A percentile compares a stretch with the other conserved stretches of the same genome.
These are phyloP conservation scores for Xylaria sp. DNA, from an alignment of 2,329 filamentous ascomycete genomes.

Conservation along the genomic window DNA sequence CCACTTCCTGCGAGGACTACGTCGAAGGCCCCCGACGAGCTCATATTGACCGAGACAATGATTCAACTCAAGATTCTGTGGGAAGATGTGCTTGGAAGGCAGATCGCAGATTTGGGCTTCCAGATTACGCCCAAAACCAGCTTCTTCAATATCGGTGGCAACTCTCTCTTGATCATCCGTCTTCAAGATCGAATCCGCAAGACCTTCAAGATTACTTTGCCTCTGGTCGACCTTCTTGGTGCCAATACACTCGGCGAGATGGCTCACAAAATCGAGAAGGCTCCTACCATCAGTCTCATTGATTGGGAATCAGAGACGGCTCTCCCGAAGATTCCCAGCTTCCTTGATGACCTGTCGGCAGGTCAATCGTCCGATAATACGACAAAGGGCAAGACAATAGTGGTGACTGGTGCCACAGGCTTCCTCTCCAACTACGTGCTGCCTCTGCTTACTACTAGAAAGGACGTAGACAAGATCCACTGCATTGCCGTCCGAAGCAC, in stretches of 20 bases:
- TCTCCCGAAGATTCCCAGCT: not conserved
- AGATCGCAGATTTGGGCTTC: not conserved
- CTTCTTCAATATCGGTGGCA: not conserved
- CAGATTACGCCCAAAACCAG: not conserved
- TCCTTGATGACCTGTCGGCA: not conserved
- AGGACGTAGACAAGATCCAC: not conserved
- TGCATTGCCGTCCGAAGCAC: not conserved
- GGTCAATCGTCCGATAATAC: too few relatives aligned
- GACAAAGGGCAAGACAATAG: not conserved
- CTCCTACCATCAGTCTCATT: not conserved
- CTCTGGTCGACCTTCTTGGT: not conserved
- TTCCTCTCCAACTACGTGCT: not conserved
- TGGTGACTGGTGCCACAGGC: not conserved
- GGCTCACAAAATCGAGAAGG: not conserved
- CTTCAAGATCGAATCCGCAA: not conserved
- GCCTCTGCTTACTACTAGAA: not conserved
- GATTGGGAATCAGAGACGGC: not conserved
- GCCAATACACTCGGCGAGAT: not conserved
- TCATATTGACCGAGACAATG: constrained; percentile 16
- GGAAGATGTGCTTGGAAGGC: constrained; percentile 4
- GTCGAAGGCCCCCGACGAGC: too few relatives aligned
- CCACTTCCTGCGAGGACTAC: constrained; percentile 25
- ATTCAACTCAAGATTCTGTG: not conserved
- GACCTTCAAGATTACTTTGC: not conserved
- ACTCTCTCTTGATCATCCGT: not conserved